A percentile compares a stretch with the other conserved stretches of the same genome.
Conservation (phyloP, 2,329 filamentous ascomycete species). For the Colletotrichum costaricense region DNA sequence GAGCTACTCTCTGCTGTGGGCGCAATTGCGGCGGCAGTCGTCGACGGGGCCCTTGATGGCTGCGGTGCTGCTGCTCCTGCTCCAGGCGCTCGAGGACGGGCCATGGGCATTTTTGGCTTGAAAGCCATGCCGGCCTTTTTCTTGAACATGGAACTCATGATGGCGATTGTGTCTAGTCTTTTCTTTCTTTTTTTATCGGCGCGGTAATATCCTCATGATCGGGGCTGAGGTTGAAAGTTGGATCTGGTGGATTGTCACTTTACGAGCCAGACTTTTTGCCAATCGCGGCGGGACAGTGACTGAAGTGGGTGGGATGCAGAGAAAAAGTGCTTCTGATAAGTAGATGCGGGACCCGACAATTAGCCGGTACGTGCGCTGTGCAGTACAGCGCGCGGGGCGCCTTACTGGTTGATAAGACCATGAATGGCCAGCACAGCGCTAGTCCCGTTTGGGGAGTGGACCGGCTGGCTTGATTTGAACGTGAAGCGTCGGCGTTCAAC, state of each 20-base stretch:
- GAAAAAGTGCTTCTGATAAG: constrained; percentile 17
- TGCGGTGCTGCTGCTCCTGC: constrained; percentile 45
- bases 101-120: constrained; percentile 74
- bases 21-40: constrained; percentile 15
- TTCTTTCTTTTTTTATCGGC: background rate
- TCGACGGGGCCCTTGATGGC: constrained; percentile 43
- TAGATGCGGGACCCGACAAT: constrained; percentile 18
- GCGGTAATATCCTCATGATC: constrained; percentile 14
- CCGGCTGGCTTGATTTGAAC: constrained; percentile 50
- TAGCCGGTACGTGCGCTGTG: constrained; percentile 23
- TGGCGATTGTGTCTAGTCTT: constrained; percentile 39
- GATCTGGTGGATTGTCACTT: constrained; percentile 3
- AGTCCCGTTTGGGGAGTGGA: constrained; percentile 48
- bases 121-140: constrained; percentile 72
- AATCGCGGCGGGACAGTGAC: constrained; percentile 2
- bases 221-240: background rate
- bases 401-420: constrained; percentile 45
- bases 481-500: constrained; percentile 47
- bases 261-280: constrained; percentile 20
- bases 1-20: background rate
- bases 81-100: constrained; percentile 62
- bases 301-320: constrained; percentile 15
- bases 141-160: constrained; percentile 76
- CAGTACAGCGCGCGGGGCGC: constrained; percentile 22
- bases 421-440: constrained; percentile 45